Percentiles rank a stretch among this genome's conserved stretches.
phyloP scores from a whole-genome alignment of 2,329 filamentous ascomycete genomes.

The Ophiognomonia clavigignenti-juglandacearum region DNA sequence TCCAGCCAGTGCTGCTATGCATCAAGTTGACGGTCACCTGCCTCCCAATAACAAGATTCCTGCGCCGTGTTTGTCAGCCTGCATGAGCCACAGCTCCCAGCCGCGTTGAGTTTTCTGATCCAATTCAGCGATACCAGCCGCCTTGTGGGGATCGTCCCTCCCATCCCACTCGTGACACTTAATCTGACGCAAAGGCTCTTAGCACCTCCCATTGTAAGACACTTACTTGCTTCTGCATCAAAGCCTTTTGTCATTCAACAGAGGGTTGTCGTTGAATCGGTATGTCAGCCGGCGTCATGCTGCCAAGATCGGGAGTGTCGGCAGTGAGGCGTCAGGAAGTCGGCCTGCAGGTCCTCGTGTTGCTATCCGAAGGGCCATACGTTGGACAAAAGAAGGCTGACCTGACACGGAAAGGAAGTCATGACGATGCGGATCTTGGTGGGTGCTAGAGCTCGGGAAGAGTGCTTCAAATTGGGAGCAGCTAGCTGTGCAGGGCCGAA shows the following conservation, averaged over 20 bases:
- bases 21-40: too few relatives aligned
- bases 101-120: neutral
- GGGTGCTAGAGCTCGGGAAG: neutral
- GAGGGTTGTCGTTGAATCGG: too few relatives aligned
- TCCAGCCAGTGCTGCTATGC: too few relatives aligned
- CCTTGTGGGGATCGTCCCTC: neutral
- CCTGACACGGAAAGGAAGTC: neutral
- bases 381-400: neutral
- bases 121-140: conserved; percentile 2
- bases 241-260: too few relatives aligned
- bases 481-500: neutral
- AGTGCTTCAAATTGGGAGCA: neutral
- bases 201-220: too few relatives aligned
- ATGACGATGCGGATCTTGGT: neutral
- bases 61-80: neutral
- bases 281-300: neutral
- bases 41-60: conserved; percentile 1
- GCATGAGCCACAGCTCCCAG: neutral
- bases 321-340: neutral
- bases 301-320: neutral
- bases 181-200: too few relatives aligned
- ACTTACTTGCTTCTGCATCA: too few relatives aligned
- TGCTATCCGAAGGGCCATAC: neutral
- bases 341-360: neutral
- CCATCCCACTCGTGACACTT: neutral